Evolutionary conservation across 768 basidiomycete genomes (phyloP), one percentile per base, ranked within the genome.

Genomic region (Thelephora aurantiotincta): DNA sequence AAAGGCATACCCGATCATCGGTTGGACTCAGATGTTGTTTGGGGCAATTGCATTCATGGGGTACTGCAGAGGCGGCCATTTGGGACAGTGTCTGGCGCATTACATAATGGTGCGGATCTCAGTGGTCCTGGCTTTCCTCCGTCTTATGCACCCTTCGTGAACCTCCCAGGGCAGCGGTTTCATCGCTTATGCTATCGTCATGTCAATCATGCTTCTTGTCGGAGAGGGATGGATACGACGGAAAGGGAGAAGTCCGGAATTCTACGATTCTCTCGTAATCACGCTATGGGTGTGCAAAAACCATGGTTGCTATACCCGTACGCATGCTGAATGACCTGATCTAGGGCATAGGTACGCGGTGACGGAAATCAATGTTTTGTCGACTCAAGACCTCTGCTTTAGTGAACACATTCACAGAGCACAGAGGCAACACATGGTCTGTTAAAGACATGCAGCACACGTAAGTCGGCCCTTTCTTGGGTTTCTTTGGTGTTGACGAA

Each of bases 381-480:
- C 16, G 6, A 5, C 44, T 30, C 16, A 45, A 26, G 1, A 35
- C 12, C 1, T 9, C 20, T 6, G 5, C 35, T 30, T 49, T 55
- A 77, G 82, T 96, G 48, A 94, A 96, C 54, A 93, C 91, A 0
- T 93, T 94, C 59, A 93, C 91, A 0, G 87, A 91, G 57, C 91
- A 96, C 59, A 83, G 78, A 44, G 86, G 87, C 6, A 71, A 71
- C 16, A 60, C 56, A 0, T 94, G 92, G 92, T 83, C 79, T 2
- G 82, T 82, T 46, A 92, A 94, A 61, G 92, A 94, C 61, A 85
- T 92, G 86, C 90, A 93, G 56, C 91, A 94, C 62, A 90, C 88
- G 79, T 88, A 58, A 52, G 83, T 70, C 5, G 37, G 26, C 41
- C 36, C 16, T 12, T 33, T 9, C 45, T 18, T 16, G 16, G 14